Base-by-base conservation (phyloP, 352 stramenopile genomes). In the Pythium aquatile region DNA sequence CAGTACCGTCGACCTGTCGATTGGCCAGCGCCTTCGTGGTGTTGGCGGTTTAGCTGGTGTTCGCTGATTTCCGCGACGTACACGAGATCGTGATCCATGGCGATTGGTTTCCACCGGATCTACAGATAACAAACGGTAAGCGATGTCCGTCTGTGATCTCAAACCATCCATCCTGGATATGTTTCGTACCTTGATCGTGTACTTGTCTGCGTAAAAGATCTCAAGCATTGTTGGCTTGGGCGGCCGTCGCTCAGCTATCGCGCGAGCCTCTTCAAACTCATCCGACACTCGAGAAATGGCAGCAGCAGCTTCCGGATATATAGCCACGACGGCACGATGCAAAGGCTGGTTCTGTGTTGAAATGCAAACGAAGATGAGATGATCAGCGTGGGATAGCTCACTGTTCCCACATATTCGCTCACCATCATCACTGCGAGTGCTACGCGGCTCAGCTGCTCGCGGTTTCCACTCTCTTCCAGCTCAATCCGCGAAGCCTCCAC, bases 11-110 rank as follows among this genome's bases (percentile, higher is more conserved):
- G 29, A 26, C 26, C 9, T 26, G 47, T 0, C 1, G 28, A 11
- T 17, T 30, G 52, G 16, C 20, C 29, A 30, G 29, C 0, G 17
- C 0, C 5, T 16, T 11, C 3, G 5, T 16, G 29, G 7, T 11
- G 42, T 51, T 28, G 33, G 37, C 32, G 20, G 2, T 37, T 37
- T 20, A n/a, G 35, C 1, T 62, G 16, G 54, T 63, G 66, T 24
- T 63, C 62, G 24, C 63, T 67, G 40, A 81, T 75, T 51, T 79
- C 69, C 0, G 69, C 69, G 1, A 72, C 58, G 47, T 79, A 79
- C 17, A 76, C 17, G 14, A 81, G 58, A 20, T 72, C 69, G 2
- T 37, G 46, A 26, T 77, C 71, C 30, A 58, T 55, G 1, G 29
- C 11, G 28, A 70, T 7, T 17, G 59, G 72, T 2, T 49, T 63